Evolutionary conservation across 2,329 filamentous ascomycete genomes (phyloP), one percentile per base, ranked within the genome.

Genomic region (Fusarium mangiferae): DNA sequence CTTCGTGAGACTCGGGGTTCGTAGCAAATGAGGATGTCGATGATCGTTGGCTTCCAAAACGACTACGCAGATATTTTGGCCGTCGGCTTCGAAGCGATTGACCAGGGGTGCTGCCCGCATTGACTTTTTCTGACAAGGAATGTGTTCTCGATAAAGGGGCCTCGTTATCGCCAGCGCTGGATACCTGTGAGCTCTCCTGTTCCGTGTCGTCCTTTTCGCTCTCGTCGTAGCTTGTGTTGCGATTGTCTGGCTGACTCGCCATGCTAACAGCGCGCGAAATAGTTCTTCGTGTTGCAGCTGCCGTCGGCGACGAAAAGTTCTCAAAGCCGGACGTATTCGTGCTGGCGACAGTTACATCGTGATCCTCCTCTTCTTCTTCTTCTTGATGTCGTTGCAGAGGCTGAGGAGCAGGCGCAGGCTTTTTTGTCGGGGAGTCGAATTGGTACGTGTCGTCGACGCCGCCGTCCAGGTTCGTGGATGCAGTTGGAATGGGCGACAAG

Each of bases 1-100:
- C 90, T 41, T 90, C 88, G 49, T 86, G 81, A 10, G 83, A 83
- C n/a, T 89, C 88, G 5, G 84, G 80, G 57, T 87, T 89, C 22
- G 87, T 87, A n/a, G 84, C 78, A 45, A 89, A 87, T 3, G 90
- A 91, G 2, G 90, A 91, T 7, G 88, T 85, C 4, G 90, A 91
- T 8, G 90, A 91, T 61, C 88, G 84, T 73, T 90, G 87, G 78
- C 89, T 91, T 41, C 84, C 84, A 76, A 87, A 85, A 41, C 88
- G 85, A 78, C 88, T 91, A 61, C 87, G 86, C 24, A 92, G 81
- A 72, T 89, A 91, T 73, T 87, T 90, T 18, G 89, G 89, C 39
- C 87, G 84, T n/a, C 82, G 83, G 57, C 82, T 80, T 46, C 85
- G 84, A 30, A 90, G 81, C 3, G 85, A 83, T 52, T 84, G 80